Base-by-base conservation (phyloP, 306 rosid species). In the Bauhinia variegata region DNA sequence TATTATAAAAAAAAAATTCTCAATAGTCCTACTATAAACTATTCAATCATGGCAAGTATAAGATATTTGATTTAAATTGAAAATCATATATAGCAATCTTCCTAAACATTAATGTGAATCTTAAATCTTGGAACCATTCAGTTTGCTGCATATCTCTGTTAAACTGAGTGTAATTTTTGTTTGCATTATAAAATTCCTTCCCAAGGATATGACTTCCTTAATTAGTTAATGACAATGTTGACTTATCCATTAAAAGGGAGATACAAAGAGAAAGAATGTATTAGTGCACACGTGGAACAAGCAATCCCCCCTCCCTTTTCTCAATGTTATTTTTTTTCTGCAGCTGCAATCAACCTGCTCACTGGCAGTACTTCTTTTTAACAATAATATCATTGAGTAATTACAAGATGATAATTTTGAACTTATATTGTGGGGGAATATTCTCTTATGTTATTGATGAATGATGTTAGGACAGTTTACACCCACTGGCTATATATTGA, bases 381-480 rank as follows among this genome's bases (percentile, higher is more conserved):
- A 23, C 4, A 2, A 42, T 43, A 41, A n/a, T 33, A 42, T 9
- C 11, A 54, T 55, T 34, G 28, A 15, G 13, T 63, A 63, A 17
- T 44, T 42, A 41, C 39, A 43, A 58, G 38, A 60, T 42, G 11
- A 8, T 6, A 9, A 6, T 5, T 9, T 37, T 5, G 42, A 37
- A 9, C 6, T 5, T 37, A 37, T 5, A 46, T 18, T 43, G 46
- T 66, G n/a, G 31, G 13, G 32, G 19, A 39, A 39, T n/a, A 28
- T 62, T 19, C 16, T 7, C 11, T 52, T 62, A 47, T 57, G 19
- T 46, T 64, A 59, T 6, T 68, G 62, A 16, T 59, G 54, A 36
- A 23, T 23, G 28, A 23, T 23, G 71, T 68, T 51, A 48, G 62
- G 59, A 8, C 50, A 34, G 56, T 60, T 68, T 18, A 33, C 17